Conservation (phyloP, 768 basidiomycete genomes). For the Sarcomyxa edulis region DNA sequence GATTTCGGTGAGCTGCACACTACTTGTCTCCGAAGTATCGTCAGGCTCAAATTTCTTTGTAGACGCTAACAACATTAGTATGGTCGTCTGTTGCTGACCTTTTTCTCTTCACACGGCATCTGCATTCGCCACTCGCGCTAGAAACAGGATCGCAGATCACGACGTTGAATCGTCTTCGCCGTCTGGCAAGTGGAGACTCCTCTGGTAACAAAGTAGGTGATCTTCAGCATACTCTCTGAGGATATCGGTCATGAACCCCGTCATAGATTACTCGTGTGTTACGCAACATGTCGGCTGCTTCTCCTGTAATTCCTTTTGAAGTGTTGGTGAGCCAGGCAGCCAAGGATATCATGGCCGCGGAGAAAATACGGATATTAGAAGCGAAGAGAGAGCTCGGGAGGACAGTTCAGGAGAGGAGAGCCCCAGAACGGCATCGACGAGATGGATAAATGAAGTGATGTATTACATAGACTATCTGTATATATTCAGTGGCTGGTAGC, state of each 20-base stretch:
- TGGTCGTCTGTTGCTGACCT: slow-evolving; percentile 63
- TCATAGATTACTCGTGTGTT: slow-evolving; percentile 55
- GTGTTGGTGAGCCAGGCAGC: slow-evolving; percentile 51
- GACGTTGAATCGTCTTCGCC: slow-evolving; percentile 44
- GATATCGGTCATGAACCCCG: slow-evolving; percentile 1
- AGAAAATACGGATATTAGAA: slow-evolving; percentile 59
- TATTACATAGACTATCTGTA: slow-evolving; percentile 4
- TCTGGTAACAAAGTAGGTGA: slow-evolving; percentile 42
- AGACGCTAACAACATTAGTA: slow-evolving; percentile 52
- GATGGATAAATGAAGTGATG: slow-evolving; percentile 1
- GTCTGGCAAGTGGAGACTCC: slow-evolving; percentile 42
- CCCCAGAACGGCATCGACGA: slow-evolving; percentile 6
- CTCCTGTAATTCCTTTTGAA: slow-evolving; percentile 37
- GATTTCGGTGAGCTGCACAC: slow-evolving; percentile 29
- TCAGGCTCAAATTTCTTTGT: slow-evolving; percentile 6
- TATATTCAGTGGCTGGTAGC: not conserved
- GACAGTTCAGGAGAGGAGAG: slow-evolving; percentile 19
- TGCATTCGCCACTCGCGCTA: slow-evolving; percentile 47
- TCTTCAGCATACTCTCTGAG: slow-evolving; percentile 4
- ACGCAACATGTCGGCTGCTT: slow-evolving; percentile 45
- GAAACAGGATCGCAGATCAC: slow-evolving; percentile 47
- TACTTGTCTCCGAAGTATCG: not conserved
- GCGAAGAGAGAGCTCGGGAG: slow-evolving; percentile 25
- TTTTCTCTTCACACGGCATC: slow-evolving; percentile 54
- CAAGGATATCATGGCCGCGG: slow-evolving; percentile 62